A percentile compares a stretch with the other conserved stretches of the same genome.
Conservation (phyloP, 352 stramenopile genomes). For the Phytophthora cajani region DNA sequence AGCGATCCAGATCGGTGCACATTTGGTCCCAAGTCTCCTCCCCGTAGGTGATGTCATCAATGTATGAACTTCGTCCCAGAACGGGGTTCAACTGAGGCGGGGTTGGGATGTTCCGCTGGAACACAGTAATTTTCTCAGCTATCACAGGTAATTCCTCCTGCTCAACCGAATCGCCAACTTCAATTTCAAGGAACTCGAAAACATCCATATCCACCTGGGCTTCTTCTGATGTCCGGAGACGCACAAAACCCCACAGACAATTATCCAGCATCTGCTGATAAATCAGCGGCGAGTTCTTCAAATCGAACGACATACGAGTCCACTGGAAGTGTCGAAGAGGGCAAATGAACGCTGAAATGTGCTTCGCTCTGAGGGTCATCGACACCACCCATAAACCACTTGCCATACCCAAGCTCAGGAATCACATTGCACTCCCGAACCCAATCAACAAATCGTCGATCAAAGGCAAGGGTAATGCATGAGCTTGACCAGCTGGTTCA, state of each 20-base stretch:
- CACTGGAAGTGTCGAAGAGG: no score
- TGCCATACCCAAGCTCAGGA: no score
- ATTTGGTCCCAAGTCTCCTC: not conserved
- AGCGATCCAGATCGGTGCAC: not conserved
- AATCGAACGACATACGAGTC: not conserved
- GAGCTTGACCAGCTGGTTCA: no score
- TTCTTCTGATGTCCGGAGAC: not conserved
- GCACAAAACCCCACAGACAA: not conserved
- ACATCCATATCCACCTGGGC: not conserved
- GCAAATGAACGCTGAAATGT: no score
- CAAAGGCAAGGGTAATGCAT: no score
- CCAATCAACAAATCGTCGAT: no score
- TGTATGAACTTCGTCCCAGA: conserved; percentile 1
- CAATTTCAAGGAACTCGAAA: not conserved
- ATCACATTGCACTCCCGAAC: no score
- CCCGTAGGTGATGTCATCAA: conserved; percentile 7
- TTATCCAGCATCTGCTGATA: conserved; percentile 3
- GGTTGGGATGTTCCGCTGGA: not conserved
- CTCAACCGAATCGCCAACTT: not conserved
- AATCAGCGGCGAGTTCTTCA: not conserved
- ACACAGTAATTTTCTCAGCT: not conserved
- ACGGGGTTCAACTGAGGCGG: not conserved
- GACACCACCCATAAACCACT: no score
- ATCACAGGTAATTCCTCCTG: not conserved
- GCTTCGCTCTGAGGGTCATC: no score